Base-by-base conservation (phyloP, 495 filamentous ascomycete species). In the Halenospora varia region DNA sequence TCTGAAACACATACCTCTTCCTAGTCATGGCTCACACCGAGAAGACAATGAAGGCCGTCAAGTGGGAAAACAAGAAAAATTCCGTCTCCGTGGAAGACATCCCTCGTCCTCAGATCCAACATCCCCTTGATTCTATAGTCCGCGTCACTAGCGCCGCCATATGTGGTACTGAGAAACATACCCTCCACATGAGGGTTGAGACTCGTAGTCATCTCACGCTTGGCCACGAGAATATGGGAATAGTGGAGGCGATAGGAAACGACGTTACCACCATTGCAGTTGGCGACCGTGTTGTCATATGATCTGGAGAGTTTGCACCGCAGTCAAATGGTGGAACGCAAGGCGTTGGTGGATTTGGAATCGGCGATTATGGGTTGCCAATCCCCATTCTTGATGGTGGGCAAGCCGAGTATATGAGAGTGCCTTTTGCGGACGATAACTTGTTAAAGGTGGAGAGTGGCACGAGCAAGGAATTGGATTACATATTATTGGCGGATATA, bases 201-300 rank as follows among this genome's bases (percentile, higher is more conserved):
- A 51, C 63, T 18, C 35, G 39, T 13, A 4, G 18, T 23, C 22
- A 46, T 41, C 3, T 63, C 55, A 55, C 48, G 1, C 63, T 77
- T 42, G 74, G 75, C 35, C 74, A 76, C 56, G 75, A 77, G 59
- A 69, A 60, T 29, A 65, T 75, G 47, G 75, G 75, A 1, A 45
- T 71, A 25, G 65, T 77, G 6, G 65, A 68, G 23, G 62, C 68
- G 23, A 62, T 73, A n/a, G 73, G 74, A 11, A 25, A 53, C 1
- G 55, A 64, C 1, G 70, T 74, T 4, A 59, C 59, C 15, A 59
- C 51, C 3, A 29, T 75, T 20, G 49, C 62, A 29, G 50, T 62
- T 1, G 73, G 74, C 2, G 74, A 76, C 57, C 51, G 69, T 2
- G 75, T 75, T 3, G 60, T 75, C 35, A 64, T 75, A 10, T n/a